Evolutionary conservation across 176 grass and related monocot genomes (phyloP), one percentile per base, ranked within the genome.

Genomic region (Cymbopogon citratus): DNA sequence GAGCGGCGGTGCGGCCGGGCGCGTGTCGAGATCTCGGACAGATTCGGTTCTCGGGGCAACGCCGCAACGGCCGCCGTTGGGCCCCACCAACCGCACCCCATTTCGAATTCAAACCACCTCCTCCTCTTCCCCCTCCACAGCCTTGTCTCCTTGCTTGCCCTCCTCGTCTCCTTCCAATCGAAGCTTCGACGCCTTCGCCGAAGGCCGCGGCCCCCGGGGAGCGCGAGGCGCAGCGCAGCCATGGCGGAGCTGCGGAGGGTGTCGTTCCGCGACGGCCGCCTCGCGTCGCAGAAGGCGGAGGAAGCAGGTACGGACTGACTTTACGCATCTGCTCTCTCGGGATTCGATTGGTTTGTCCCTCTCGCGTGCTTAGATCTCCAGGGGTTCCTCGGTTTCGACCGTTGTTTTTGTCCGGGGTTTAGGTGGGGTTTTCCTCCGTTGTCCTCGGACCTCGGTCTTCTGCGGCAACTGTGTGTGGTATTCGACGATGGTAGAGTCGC

Each of bases 251-350:
- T 81, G 9, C 76, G 21, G 23, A 78, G 90, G 77, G 52, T 92
- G 27, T 97, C 90, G 14, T 94, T 97, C 75, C 86, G 88, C n/a
- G 84, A 86, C 73, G 92, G 92, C 23, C 87, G 92, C 40, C 81
- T 97, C 49, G 74, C 85, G 3, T 87, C 90, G 39, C 87, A 66
- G 63, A 97, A 94, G 69, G 84, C 90, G 35, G 92, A 97, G 87
- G 95, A 97, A 84, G 86, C 92, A 49, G 92, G 92, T 97, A 75
- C 63, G 14, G 31, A n/a, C n/a, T n/a, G 27, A 79, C 46, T 63
- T 46, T 15, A 5, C 25, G 1, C 49, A 65, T 78, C 78, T 2
- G 6, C 4, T 46, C 12, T 40, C 79, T 48, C 9, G 62, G 25
- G 4, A 1, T 49, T 19, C 26, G 23, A 23, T 38, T 19, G 33